Evolutionary conservation across 2,329 filamentous ascomycete species (phyloP), one percentile per base, ranked within the genome.

Genomic region (Talaromyces sp.): DNA sequence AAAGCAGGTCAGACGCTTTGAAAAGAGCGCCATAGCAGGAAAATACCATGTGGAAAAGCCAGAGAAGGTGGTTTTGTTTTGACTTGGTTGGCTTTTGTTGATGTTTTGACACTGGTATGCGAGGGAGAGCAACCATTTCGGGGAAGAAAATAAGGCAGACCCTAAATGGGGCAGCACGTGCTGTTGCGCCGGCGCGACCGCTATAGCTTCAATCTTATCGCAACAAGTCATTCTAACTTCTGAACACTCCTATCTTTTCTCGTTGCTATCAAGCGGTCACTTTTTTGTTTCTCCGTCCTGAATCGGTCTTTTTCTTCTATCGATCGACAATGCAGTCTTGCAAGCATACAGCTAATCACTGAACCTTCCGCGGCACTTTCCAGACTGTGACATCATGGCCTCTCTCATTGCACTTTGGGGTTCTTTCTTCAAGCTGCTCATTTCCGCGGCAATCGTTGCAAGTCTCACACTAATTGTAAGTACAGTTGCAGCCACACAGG

Each of bases 1-100:
- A 78, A 95, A 93, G 80, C 91, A 96, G 58, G 76, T 78, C 62
- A 92, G 71, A 61, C 74, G 72, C 64, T 72, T 75, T 40, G 68
- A 65, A 48, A 78, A 75, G 47, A 76, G 61, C 51, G 71, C 71
- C 75, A 78, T 78, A 42, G 61, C 78, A 40, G 61, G 67, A 63
- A 62, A 54, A 47, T 59, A 61, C 32, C 43, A 42, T 51, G 37
- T 55, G 54, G 49, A 36, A 51, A 22, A 40, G 29, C 19, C 17
- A 19, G 37, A 30, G 7, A 37, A 24, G 36, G 44, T 46, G 20
- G 54, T 37, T 27, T 47, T 49, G 49, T n/a, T n/a, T n/a, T n/a
- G 53, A 52, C 29, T 53, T 54, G 37, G 56, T 57, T 56, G 49
- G 4, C 24, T 27, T 27, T 27, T 27, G 24, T 27, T 27, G 24